Conservation (phyloP, 768 basidiomycete species). For the Xerocomellus intermedius region DNA sequence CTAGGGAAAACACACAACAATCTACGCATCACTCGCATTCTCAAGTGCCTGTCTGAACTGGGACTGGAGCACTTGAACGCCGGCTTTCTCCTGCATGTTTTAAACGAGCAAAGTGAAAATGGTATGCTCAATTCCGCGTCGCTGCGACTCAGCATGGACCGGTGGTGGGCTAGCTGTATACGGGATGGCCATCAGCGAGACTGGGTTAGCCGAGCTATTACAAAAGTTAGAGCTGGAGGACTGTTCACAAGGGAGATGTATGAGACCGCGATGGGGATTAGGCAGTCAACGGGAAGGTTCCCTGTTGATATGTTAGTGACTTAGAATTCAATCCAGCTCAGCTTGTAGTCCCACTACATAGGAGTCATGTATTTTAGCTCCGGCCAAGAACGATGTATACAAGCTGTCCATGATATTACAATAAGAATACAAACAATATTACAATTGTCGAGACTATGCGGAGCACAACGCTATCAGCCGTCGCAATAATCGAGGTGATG, state of each 20-base stretch:
- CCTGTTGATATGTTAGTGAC: not conserved
- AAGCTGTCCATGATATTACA: slow-evolving; percentile 6
- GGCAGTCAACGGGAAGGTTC: slow-evolving; percentile 26
- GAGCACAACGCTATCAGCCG: slow-evolving; percentile 3
- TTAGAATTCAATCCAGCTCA: not conserved
- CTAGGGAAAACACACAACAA: slow-evolving; percentile 74
- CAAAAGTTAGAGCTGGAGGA: slow-evolving; percentile 44
- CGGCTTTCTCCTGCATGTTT: slow-evolving; percentile 66
- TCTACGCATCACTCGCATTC: slow-evolving; percentile 72
- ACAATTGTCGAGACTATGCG: not conserved
- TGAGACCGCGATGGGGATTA: slow-evolving; percentile 43
- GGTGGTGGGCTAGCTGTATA: slow-evolving; percentile 77
- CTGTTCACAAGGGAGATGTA: slow-evolving; percentile 62
- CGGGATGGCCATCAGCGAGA: slow-evolving; percentile 57
- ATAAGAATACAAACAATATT: slow-evolving; percentile 14
- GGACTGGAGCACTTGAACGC: slow-evolving; percentile 63
- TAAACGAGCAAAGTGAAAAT: slow-evolving; percentile 66
- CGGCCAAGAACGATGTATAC: not conserved
- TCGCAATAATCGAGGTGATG: not conserved
- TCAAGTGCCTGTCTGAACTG: slow-evolving; percentile 72
- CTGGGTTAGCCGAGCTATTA: slow-evolving; percentile 52
- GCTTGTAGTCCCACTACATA: not conserved
- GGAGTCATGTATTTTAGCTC: not conserved
- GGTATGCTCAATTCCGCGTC: slow-evolving; percentile 47
- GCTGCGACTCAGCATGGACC: slow-evolving; percentile 64